Percentiles rank a stretch among this genome's conserved stretches.
phyloP scores from a whole-genome alignment of 2,329 filamentous ascomycete species.

The Aureobasidium leucospermi region DNA sequence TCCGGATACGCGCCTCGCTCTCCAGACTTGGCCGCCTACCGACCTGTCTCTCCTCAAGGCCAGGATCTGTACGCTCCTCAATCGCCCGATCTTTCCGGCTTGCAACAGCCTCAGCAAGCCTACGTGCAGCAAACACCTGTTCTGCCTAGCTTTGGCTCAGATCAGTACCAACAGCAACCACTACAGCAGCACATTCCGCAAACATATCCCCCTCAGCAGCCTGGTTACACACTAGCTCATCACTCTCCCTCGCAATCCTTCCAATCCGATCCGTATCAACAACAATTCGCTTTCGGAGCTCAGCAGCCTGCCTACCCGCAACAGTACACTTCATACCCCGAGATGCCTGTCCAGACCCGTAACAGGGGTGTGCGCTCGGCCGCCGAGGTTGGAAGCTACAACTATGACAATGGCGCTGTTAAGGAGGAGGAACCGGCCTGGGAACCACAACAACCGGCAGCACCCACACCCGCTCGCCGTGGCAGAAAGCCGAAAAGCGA shows the following conservation, averaged over 20 bases:
- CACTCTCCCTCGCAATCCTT: constrained; percentile 10
- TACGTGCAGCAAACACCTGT: background rate
- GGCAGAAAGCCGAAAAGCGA: constrained; percentile 17
- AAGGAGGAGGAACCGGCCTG: constrained; percentile 25
- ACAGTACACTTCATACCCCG: constrained; percentile 7
- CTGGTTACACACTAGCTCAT: constrained; percentile 10
- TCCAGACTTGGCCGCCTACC: constrained; percentile 43
- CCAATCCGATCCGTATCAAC: background rate
- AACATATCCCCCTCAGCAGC: constrained; percentile 8
- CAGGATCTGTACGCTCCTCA: constrained; percentile 18
- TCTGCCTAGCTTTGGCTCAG: background rate
- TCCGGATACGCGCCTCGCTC: constrained; percentile 33
- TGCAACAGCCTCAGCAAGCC: constrained; percentile 7
- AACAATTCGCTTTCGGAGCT: constrained; percentile 18
- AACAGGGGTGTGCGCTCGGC: constrained; percentile 15
- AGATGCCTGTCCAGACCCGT: constrained; percentile 20
- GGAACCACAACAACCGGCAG: constrained; percentile 16
- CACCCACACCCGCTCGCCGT: constrained; percentile 18
- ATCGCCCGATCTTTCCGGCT: constrained; percentile 16
- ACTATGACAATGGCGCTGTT: constrained; percentile 19
- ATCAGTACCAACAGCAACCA: constrained; percentile 8
- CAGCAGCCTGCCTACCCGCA: constrained; percentile 15
- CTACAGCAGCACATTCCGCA: constrained; percentile 12
- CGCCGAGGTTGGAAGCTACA: constrained; percentile 16
- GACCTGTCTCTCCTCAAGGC: constrained; percentile 30